phyloP scores from a whole-genome alignment of 495 filamentous ascomycete genomes.

The Aspergillus cristatus region DNA sequence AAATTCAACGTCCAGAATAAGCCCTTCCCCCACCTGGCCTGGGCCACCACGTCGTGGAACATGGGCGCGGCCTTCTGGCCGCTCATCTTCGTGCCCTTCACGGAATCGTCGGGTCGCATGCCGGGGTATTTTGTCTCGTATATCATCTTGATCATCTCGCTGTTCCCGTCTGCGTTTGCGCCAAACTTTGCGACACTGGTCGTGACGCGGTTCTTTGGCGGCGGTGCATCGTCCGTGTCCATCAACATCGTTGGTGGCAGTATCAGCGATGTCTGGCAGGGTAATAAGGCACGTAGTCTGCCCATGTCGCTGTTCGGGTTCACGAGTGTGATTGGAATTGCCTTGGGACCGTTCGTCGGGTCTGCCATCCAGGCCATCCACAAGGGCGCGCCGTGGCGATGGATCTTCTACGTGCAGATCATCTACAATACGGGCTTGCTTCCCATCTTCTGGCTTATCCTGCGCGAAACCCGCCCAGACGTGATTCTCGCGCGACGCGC shows the following conservation, averaged over 20 bases:
- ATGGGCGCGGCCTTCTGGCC: constrained; percentile 45
- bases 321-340: constrained; percentile 35
- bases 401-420: constrained; percentile 46
- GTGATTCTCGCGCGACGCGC: constrained; percentile 54
- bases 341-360: constrained; percentile 41
- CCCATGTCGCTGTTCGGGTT: constrained; percentile 39
- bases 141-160: constrained; percentile 34
- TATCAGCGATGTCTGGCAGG: constrained; percentile 36
- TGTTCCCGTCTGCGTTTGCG: constrained; percentile 42
- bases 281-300: constrained; percentile 28
- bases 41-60: constrained; percentile 43
- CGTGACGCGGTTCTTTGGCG: constrained; percentile 40
- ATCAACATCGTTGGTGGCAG: constrained; percentile 40
- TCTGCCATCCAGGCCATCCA: constrained; percentile 29
- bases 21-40: constrained; percentile 36
- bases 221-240: constrained; percentile 36
- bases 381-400: constrained; percentile 33
- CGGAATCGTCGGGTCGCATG: constrained; percentile 43
- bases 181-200: constrained; percentile 45
- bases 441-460: constrained; percentile 33
- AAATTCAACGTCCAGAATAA: constrained; percentile 32
- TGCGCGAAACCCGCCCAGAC: constrained; percentile 32
- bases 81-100: constrained; percentile 41
- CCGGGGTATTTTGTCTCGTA: constrained; percentile 42
- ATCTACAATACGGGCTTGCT: constrained; percentile 38